These are phyloP conservation scores for Meyerozyma carpophila DNA, from an alignment of 1,139 yeast species.

Conservation along the genomic window DNA sequence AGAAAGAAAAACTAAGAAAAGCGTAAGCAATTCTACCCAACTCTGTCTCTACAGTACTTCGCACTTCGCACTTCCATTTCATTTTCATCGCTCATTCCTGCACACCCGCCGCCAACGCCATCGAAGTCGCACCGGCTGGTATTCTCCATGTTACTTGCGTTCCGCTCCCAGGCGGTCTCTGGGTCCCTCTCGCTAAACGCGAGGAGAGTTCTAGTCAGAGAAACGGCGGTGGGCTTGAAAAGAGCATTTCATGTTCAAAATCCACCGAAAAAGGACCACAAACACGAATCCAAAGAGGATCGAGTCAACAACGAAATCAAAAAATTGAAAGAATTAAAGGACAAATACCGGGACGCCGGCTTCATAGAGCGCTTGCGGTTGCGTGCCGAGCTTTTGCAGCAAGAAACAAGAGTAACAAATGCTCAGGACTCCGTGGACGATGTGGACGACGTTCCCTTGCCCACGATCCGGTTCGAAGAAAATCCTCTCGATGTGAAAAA, in stretches of 20 bases:
- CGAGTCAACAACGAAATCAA: conserved; percentile 15
- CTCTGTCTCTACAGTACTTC: too few relatives aligned
- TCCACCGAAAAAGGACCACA: not conserved
- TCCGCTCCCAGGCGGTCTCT: not conserved
- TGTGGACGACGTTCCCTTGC: conserved; percentile 15
- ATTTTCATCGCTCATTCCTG: too few relatives aligned
- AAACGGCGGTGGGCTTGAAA: not conserved
- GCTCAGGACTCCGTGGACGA: conserved; percentile 17
- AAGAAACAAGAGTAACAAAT: conserved; percentile 20
- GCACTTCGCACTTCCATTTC: too few relatives aligned
- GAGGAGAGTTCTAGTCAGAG: not conserved
- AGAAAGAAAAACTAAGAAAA: too few relatives aligned
- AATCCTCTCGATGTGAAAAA: conserved; percentile 17
- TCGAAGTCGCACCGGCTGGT: not conserved
- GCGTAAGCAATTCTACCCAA: too few relatives aligned
- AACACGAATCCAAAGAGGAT: conserved; percentile 5
- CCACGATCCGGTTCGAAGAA: conserved; percentile 13
- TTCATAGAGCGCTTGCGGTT: conserved; percentile 22
- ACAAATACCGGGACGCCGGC: conserved; percentile 19
- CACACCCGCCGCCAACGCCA: not conserved
- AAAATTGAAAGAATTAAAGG: conserved; percentile 18
- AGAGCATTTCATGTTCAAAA: not conserved
- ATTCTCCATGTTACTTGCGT: not conserved
- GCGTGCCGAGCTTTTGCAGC: conserved; percentile 20
- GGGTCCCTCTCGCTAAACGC: not conserved